Percentiles rank a stretch among this genome's conserved stretches.
phyloP scores from a whole-genome alignment of 495 filamentous ascomycete genomes.

The Hypoxylon rickii region DNA sequence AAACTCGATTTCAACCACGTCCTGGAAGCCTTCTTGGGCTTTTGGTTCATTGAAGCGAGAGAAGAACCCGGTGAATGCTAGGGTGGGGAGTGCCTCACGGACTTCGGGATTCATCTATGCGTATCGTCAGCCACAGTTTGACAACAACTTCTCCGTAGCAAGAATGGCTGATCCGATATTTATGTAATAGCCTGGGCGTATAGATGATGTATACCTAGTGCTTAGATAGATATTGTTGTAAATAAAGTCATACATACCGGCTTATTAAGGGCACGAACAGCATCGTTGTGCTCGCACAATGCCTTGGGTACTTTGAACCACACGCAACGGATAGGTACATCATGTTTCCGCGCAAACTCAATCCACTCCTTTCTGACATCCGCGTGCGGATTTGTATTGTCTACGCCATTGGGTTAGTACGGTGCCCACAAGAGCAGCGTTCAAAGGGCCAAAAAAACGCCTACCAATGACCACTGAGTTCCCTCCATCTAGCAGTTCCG shows the following conservation, averaged over 20 bases:
- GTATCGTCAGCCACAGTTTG: neutral
- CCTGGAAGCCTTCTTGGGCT: constrained; percentile 80
- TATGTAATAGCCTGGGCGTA: no score
- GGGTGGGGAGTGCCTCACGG: constrained; percentile 69
- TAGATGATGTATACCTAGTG: no score
- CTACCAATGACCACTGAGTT: constrained; percentile 76
- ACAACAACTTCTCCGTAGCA: no score
- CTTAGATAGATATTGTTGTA: neutral
- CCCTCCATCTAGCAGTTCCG: constrained; percentile 63
- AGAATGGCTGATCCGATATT: no score
- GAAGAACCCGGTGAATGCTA: constrained; percentile 78
- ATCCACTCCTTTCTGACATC: constrained; percentile 78
- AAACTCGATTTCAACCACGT: constrained; percentile 73
- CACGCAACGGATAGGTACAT: constrained; percentile 80
- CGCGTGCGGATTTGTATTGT: constrained; percentile 88
- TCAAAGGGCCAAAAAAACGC: constrained; percentile 39
- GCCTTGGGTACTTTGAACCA: constrained; percentile 75
- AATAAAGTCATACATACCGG: constrained; percentile 40
- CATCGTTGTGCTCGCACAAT: constrained; percentile 88
- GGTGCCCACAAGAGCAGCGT: no score
- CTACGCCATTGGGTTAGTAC: no score
- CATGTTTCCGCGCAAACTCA: constrained; percentile 67
- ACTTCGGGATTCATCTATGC: constrained; percentile 79
- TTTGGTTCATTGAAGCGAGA: constrained; percentile 72
- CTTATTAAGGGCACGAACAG: constrained; percentile 75